Evolutionary conservation across 129 eudicot genomes (phyloP).

Genomic region (Flaveria linearis): DNA sequence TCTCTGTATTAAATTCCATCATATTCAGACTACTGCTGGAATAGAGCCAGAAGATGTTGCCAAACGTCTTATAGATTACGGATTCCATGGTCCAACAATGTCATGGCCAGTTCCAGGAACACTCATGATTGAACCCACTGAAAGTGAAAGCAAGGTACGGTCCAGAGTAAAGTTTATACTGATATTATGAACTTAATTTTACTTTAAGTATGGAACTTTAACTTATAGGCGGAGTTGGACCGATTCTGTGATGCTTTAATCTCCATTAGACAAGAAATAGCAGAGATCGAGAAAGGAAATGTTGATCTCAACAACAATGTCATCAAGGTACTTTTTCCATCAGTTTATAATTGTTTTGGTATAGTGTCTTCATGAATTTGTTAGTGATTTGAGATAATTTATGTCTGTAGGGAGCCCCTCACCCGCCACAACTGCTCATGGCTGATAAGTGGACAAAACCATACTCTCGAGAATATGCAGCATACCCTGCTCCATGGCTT

Average conservation of each 20-base stretch:
- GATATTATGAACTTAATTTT: background rate
- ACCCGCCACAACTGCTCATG: constrained; percentile 89
- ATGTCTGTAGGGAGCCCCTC: constrained; percentile 86
- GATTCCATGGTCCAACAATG: constrained; percentile 97
- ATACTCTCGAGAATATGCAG: constrained; percentile 90
- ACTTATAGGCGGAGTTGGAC: constrained; percentile 85
- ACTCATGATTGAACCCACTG: constrained; percentile 99
- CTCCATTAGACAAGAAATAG: constrained; percentile 90
- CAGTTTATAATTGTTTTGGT: constrained; percentile 8
- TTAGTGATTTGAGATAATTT: constrained; percentile 2
- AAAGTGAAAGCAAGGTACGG: constrained; percentile 98
- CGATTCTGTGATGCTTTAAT: constrained; percentile 91
- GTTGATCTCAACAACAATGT: constrained; percentile 84
- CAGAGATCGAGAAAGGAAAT: constrained; percentile 82
- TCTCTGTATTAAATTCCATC: constrained; percentile 16
- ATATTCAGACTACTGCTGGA: constrained; percentile 77
- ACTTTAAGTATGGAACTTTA: background rate
- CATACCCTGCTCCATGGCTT: constrained; percentile 96
- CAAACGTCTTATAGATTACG: constrained; percentile 94
- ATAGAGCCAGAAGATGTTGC: constrained; percentile 97
- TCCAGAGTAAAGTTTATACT: background rate
- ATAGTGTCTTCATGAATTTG: background rate
- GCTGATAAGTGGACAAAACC: constrained; percentile 97
- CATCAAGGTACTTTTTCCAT: constrained; percentile 58
- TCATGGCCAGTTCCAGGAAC: constrained; percentile 99